Percentiles rank a stretch among this genome's conserved stretches.
phyloP scores from a whole-genome alignment of 805 yeast species.

The Kuraishia molischiana region DNA sequence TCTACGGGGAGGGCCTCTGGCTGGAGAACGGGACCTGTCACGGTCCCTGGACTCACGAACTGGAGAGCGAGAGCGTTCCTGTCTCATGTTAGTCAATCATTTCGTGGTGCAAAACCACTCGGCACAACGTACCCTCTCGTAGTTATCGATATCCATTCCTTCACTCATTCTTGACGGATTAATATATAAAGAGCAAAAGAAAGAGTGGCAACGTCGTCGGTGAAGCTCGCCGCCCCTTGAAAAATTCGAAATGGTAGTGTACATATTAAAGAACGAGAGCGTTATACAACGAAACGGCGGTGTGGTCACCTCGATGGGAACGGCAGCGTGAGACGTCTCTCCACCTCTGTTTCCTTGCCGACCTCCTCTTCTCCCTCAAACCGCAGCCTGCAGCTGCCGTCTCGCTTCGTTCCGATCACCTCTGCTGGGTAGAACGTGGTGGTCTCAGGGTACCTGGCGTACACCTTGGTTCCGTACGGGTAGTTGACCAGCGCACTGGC shows the following conservation, averaged over 20 bases:
- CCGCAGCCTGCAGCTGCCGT: conserved; percentile 66
- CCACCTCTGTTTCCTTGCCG: conserved; percentile 90
- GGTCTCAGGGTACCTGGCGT: conserved; percentile 95
- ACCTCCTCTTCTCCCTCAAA: conserved; percentile 98
- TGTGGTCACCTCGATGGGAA: conserved; percentile 30
- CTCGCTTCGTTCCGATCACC: conserved; percentile 68
- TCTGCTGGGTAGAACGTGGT: conserved; percentile 95
- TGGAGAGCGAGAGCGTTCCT: conserved; percentile 1
- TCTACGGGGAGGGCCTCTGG: conserved; percentile 8
- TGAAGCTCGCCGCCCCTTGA: too few relatives aligned
- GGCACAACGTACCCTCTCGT: conserved; percentile 54
- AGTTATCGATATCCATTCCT: conserved; percentile 54
- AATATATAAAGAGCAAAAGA: too few relatives aligned
- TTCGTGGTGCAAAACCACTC: conserved; percentile 15
- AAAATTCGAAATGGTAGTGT: too few relatives aligned
- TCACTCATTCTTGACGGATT: conserved; percentile 44
- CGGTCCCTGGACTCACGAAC: conserved; percentile 11
- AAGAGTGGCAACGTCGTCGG: too few relatives aligned
- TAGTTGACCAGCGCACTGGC: conserved; percentile 37
- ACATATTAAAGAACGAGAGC: neutral
- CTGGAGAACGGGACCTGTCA: conserved; percentile 21
- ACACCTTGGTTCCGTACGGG: conserved; percentile 70
- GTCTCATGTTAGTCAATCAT: conserved; percentile 1
- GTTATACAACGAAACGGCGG: neutral
- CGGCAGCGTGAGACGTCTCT: conserved; percentile 73